Evolutionary conservation across 257 asterid species (phyloP).

Genomic region (Hygrophila difformis): DNA sequence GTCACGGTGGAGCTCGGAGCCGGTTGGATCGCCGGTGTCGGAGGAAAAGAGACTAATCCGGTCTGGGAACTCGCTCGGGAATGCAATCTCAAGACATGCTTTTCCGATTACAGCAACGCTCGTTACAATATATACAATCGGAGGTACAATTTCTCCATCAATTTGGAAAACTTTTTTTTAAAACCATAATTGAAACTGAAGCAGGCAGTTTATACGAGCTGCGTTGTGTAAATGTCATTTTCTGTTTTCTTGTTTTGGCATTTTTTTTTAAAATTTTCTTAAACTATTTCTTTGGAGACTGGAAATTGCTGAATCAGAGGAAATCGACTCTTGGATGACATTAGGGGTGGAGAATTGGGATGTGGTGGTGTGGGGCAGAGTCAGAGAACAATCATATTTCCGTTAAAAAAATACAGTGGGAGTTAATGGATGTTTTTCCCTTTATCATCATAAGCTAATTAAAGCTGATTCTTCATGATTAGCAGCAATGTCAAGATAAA

Average conservation of each 20-base stretch:
- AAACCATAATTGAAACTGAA: no score
- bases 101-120: conserved; percentile 82
- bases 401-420: neutral
- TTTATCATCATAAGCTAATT: neutral
- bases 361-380: neutral
- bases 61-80: conserved; percentile 82
- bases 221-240: no score
- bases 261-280: no score
- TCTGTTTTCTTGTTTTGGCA: no score
- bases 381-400: neutral
- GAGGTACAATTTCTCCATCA: conserved; percentile 28
- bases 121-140: conserved; percentile 85
- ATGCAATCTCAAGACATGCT: conserved; percentile 73
- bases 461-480: neutral
- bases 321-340: no score
- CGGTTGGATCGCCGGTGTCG: conserved; percentile 98
- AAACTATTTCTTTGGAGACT: no score
- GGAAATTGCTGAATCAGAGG: no score
- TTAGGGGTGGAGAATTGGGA: neutral
- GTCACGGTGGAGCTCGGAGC: conserved; percentile 93
- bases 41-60: conserved; percentile 68
- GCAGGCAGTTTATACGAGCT: no score
- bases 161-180: no score
- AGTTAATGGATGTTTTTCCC: neutral
- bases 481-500: neutral